A percentile compares a stretch with the other conserved stretches of the same genome.
These are phyloP conservation scores for Neofusicoccum ribis DNA, from an alignment of 2,329 filamentous ascomycete species.

Conservation along the genomic window DNA sequence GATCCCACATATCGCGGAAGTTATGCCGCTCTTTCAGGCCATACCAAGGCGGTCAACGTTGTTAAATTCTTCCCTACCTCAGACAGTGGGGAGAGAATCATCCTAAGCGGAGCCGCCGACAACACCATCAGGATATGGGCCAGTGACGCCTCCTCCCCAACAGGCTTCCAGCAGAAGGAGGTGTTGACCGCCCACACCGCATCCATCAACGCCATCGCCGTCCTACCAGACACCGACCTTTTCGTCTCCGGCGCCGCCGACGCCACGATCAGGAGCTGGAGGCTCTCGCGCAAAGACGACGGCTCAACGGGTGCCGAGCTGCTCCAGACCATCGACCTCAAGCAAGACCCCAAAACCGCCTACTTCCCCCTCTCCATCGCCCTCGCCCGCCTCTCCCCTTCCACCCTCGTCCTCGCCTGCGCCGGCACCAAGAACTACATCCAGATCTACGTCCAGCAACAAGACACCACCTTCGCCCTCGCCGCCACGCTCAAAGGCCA, in stretches of 20 bases:
- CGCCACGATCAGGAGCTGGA: slow-evolving; percentile 68
- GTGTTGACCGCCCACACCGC: slow-evolving; percentile 68
- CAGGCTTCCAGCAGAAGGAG: slow-evolving; percentile 43
- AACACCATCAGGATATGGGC: slow-evolving; percentile 68
- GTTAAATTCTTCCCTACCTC: slow-evolving; percentile 71
- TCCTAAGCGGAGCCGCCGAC: slow-evolving; percentile 83
- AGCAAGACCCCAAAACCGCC: slow-evolving; percentile 64
- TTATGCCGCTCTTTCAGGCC: slow-evolving; percentile 67
- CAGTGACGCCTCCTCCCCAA: slow-evolving; percentile 27
- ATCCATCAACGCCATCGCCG: slow-evolving; percentile 67
- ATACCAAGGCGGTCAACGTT: slow-evolving; percentile 77
- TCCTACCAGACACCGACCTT: slow-evolving; percentile 46
- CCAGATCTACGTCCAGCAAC: slow-evolving; percentile 70
- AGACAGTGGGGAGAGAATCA: slow-evolving; percentile 51
- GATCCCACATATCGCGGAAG: slow-evolving; percentile 58
- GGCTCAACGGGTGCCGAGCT: slow-evolving; percentile 29
- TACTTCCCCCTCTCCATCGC: slow-evolving; percentile 82
- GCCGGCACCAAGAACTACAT: slow-evolving; percentile 82
- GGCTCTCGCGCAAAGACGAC: slow-evolving; percentile 46
- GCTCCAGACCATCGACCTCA: slow-evolving; percentile 33
- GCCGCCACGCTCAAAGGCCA: slow-evolving; percentile 82
- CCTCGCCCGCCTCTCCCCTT: slow-evolving; percentile 60
- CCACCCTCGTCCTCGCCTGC: slow-evolving; percentile 71
- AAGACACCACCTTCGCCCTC: slow-evolving; percentile 59
- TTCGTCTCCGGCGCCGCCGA: slow-evolving; percentile 65